Conservation (phyloP, 176 grass and related monocot species). For the Oryza glumipatula region DNA sequence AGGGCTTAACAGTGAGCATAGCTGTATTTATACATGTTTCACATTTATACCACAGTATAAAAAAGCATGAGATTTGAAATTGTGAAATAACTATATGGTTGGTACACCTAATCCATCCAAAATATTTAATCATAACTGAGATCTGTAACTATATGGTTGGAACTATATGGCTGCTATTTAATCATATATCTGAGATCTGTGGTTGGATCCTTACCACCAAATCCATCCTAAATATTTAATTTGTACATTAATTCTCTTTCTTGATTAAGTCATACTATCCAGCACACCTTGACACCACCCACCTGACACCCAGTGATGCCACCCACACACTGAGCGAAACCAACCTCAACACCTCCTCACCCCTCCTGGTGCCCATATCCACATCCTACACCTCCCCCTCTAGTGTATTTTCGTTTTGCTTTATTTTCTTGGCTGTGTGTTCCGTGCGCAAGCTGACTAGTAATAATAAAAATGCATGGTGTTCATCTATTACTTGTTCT, state of each 20-base stretch:
- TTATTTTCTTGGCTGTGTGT: background rate
- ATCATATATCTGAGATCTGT: background rate
- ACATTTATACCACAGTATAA: background rate
- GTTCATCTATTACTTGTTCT: slow-evolving; percentile 23
- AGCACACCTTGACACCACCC: background rate
- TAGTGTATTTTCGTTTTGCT: background rate
- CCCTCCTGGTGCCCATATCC: background rate
- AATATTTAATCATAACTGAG: background rate
- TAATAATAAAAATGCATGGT: background rate
- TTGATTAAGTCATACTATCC: background rate
- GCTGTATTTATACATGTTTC: slow-evolving; percentile 20
- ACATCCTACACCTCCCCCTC: background rate
- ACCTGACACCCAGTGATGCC: background rate
- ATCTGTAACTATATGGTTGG: background rate
- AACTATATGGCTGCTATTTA: too few species aligned
- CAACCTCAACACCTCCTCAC: background rate
- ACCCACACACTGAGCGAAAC: background rate
- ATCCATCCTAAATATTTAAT: background rate
- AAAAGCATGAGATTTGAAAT: background rate
- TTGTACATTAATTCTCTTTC: background rate
- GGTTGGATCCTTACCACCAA: background rate
- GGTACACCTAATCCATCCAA: background rate
- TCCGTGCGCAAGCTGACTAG: background rate
- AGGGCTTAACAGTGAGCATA: slow-evolving; percentile 15
- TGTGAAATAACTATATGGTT: too few species aligned